Base-by-base conservation (phyloP, 2,329 filamentous ascomycete species). In the Cladosporium austrohemisphaericum region DNA sequence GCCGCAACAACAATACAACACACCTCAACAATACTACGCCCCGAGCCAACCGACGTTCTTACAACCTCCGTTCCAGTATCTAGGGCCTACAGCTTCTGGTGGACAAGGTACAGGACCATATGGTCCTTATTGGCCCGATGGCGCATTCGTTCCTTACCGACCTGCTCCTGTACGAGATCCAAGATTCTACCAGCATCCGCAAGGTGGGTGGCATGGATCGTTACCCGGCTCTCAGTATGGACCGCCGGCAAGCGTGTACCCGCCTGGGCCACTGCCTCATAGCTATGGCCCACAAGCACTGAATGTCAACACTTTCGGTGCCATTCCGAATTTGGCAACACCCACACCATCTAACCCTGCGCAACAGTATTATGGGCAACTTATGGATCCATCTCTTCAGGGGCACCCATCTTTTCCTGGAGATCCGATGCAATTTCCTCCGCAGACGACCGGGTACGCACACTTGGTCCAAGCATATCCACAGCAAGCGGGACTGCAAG, bases 121-220 rank as follows among this genome's bases (percentile, higher is more conserved):
- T 64, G 80, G 80, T 0, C 79, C 79, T 22, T 83, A 83, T 59
- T 83, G 79, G 78, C 78, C 80, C 16, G 77, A 83, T 69, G 80
- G 79, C n/a, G 78, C 74, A 7, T 80, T 75, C 56, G 76, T 78
- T 29, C 77, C 80, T 10, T 83, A 83, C 62, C 72, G 78, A 51
- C 79, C 80, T 10, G 77, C 79, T 28, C 77, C 78, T 5, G 67
- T 79, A 51, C 71, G 76, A 52, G 78, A 81, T 62, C 71, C 76
- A 37, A 72, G 76, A 16, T 76, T 65, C 52, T 68, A 61, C 54
- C 61, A 58, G 55, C 63, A 52, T 32, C 55, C 59, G 19, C 57
- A 60, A 48, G 41, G 57, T 14, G 38, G 46, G 9, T 49, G 46
- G 46, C 25, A 16, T 25, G 46, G 36, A 19, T 33, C 44, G 8